Evolutionary conservation across 306 rosid genomes (phyloP).

Genomic region (peach (Prunus persica)): DNA sequence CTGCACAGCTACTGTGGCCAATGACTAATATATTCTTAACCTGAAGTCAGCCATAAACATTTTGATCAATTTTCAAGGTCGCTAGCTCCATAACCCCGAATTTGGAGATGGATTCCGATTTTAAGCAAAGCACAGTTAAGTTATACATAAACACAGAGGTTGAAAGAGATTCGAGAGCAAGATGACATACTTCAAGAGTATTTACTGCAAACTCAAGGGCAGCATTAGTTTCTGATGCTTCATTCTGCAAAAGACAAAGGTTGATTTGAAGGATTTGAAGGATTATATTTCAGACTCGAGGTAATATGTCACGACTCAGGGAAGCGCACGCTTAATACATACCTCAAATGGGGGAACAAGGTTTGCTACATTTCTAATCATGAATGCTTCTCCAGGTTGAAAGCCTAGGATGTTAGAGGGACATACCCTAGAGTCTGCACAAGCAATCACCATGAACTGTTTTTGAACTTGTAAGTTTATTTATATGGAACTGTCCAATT

Average conservation of each 20-base stretch:
- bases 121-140: neutral
- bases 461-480: constrained; percentile 52
- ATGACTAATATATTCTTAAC: constrained; percentile 80
- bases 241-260: constrained; percentile 43
- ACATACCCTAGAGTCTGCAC: constrained; percentile 96
- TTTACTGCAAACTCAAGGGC: constrained; percentile 90
- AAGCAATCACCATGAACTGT: constrained; percentile 93
- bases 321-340: neutral
- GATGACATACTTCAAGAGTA: constrained; percentile 50
- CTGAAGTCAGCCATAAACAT: constrained; percentile 32
- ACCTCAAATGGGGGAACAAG: constrained; percentile 81
- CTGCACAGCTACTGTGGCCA: constrained; percentile 93
- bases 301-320: neutral
- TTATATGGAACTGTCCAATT: constrained; percentile 6
- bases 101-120: neutral
- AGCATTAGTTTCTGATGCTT: constrained; percentile 88
- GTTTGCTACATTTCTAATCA: constrained; percentile 81
- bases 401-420: constrained; percentile 88
- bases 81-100: no score
- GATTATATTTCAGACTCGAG: neutral
- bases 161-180: neutral
- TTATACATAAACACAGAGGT: neutral
- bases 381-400: constrained; percentile 93
- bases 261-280: neutral
- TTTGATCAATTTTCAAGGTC: neutral